Evolutionary conservation across 2,329 filamentous ascomycete genomes (phyloP).

Genomic region (Ophiostoma sp.): DNA sequence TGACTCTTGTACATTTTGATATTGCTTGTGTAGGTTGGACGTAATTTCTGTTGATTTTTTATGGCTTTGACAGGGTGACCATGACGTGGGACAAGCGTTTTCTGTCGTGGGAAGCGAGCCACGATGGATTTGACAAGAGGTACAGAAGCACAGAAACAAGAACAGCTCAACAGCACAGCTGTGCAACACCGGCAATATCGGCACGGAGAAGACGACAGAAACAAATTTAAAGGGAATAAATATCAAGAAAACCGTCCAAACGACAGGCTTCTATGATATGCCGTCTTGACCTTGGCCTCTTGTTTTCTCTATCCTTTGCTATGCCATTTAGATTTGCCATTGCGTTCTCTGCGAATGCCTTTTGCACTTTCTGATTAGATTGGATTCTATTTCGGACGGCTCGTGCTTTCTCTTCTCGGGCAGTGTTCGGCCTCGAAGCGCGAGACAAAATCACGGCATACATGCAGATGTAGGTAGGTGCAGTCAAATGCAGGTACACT

Average conservation of each 20-base stretch:
- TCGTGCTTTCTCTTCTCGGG: background rate
- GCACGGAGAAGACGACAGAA: background rate
- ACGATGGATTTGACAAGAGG: background rate
- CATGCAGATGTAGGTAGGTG: background rate
- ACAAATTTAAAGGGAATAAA: background rate
- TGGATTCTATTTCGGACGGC: background rate
- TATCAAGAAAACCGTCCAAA: background rate
- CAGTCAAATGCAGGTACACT: background rate
- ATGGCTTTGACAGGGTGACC: too few species aligned
- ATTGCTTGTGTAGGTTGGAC: background rate
- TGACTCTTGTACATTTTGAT: background rate
- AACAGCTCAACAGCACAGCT: background rate
- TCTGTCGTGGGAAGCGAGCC: background rate
- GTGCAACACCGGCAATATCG: slow-evolving; percentile 4
- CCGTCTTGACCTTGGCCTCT: background rate
- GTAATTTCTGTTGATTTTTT: background rate
- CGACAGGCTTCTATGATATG: background rate
- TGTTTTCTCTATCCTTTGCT: background rate
- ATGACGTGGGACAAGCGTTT: background rate
- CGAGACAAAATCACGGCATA: slow-evolving; percentile 9
- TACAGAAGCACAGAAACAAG: background rate
- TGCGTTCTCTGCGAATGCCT: background rate
- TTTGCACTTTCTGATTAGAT: background rate
- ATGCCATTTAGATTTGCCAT: background rate
- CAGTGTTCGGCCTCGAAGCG: background rate